Evolutionary conservation across 177 flowering plant species (phyloP).

Genomic region (Telopea speciosissima): DNA sequence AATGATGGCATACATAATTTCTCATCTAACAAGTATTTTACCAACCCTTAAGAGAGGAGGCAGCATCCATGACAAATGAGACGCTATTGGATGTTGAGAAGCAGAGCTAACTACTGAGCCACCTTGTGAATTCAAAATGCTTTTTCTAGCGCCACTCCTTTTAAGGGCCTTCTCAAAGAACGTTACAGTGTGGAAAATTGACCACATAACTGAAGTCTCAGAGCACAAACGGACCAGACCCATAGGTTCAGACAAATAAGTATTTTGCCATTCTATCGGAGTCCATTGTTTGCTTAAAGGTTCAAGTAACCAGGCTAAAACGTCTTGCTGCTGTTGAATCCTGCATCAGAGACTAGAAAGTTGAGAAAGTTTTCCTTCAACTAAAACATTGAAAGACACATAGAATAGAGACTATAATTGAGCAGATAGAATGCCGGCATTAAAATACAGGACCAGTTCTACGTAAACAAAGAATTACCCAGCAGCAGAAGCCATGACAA

Average conservation of each 20-base stretch:
- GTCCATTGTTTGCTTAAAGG: conserved; percentile 89
- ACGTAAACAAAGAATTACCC: conserved; percentile 52
- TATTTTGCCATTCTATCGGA: conserved; percentile 78
- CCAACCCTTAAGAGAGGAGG: conserved; percentile 91
- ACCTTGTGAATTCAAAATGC: conserved; percentile 33
- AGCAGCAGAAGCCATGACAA: conserved; percentile 92
- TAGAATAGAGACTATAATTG: neutral
- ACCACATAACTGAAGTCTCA: conserved; percentile 79
- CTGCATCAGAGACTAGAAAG: conserved; percentile 36
- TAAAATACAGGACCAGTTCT: conserved; percentile 1
- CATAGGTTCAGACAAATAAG: conserved; percentile 70
- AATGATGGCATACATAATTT: neutral
- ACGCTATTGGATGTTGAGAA: conserved; percentile 66
- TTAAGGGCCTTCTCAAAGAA: conserved; percentile 97
- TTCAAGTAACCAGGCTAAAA: conserved; percentile 89
- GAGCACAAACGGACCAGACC: conserved; percentile 67
- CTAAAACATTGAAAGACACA: neutral
- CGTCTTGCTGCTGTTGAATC: conserved; percentile 90
- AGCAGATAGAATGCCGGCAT: neutral
- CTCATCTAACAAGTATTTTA: neutral
- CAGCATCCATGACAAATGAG: conserved; percentile 93
- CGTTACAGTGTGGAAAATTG: conserved; percentile 80
- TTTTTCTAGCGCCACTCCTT: conserved; percentile 71
- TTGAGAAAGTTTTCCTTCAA: neutral
- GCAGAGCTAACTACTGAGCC: conserved; percentile 24